phyloP scores from a whole-genome alignment of 345 rosid genomes.

The Citrus cavaleriei region DNA sequence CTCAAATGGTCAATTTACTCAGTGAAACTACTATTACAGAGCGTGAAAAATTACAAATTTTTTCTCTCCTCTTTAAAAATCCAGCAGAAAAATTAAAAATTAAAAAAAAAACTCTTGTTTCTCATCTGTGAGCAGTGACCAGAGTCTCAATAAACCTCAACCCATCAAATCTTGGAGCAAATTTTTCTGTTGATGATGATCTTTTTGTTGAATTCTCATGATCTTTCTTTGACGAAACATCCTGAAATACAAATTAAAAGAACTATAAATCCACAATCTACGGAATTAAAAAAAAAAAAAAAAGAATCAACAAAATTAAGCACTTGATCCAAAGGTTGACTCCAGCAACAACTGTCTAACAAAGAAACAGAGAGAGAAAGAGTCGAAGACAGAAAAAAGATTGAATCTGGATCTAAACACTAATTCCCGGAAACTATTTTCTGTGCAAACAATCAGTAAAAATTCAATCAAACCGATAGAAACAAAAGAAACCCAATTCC shows the following conservation, averaged over 20 bases:
- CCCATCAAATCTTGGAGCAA: conserved; percentile 81
- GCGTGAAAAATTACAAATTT: neutral
- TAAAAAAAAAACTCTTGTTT: neutral
- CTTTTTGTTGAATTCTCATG: conserved; percentile 25
- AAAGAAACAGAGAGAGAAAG: neutral
- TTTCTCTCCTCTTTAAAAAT: neutral
- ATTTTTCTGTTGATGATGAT: conserved; percentile 47
- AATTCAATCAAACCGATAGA: neutral
- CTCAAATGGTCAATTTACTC: neutral
- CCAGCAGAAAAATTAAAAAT: neutral
- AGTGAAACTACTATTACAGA: neutral
- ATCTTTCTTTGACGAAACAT: conserved; percentile 23
- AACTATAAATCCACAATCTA: neutral
- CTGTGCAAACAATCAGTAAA: conserved; percentile 13
- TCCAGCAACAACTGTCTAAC: neutral
- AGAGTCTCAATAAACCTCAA: conserved; percentile 88
- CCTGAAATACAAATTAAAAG: conserved; percentile 16
- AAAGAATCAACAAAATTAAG: neutral
- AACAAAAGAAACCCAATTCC: neutral
- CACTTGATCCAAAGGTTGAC: neutral
- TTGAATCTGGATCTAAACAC: neutral
- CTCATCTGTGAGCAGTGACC: conserved; percentile 80
- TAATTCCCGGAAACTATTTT: neutral
- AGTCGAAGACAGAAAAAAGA: neutral
- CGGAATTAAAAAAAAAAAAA: too few species aligned